These are phyloP conservation scores for Backusella liffmaniae DNA, from an alignment of 192 early-diverging fungal species.

Conservation along the genomic window DNA sequence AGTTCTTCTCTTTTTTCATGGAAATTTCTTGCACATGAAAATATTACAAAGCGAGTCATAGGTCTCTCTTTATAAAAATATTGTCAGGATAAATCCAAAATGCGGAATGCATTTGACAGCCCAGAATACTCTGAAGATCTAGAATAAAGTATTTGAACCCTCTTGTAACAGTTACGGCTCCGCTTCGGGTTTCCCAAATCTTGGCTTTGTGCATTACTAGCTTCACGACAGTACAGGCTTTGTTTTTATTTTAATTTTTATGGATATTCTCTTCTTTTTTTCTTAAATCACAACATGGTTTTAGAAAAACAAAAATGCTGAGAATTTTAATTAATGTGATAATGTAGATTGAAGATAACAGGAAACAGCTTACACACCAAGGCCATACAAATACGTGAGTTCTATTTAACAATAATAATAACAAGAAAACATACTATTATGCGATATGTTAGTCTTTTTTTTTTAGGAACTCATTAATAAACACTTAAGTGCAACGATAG, in stretches of 20 bases:
- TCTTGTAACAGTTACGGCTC: not conserved
- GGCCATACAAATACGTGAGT: not conserved
- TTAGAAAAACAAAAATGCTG: not conserved
- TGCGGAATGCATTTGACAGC: constrained; percentile 6
- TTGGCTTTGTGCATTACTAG: not conserved
- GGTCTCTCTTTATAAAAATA: not conserved
- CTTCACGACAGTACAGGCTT: not conserved
- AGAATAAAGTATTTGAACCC: not conserved
- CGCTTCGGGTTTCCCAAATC: not conserved
- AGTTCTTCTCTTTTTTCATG: not conserved
- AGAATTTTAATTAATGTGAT: constrained; percentile 10
- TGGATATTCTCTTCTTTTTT: not conserved
- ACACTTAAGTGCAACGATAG: not conserved
- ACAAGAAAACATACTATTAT: not conserved
- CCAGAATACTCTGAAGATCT: constrained; percentile 7
- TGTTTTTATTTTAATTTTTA: constrained; percentile 1
- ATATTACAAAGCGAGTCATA: not conserved
- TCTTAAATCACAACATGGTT: not conserved
- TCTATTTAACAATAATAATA: not conserved
- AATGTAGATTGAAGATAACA: not conserved
- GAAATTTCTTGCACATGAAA: not conserved
- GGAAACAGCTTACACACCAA: not conserved
- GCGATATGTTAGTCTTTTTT: not conserved
- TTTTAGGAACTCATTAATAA: not conserved
- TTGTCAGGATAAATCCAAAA: not conserved